Evolutionary conservation across 106 monocot species (phyloP).

Genomic region (Platanthera zijinensis): DNA sequence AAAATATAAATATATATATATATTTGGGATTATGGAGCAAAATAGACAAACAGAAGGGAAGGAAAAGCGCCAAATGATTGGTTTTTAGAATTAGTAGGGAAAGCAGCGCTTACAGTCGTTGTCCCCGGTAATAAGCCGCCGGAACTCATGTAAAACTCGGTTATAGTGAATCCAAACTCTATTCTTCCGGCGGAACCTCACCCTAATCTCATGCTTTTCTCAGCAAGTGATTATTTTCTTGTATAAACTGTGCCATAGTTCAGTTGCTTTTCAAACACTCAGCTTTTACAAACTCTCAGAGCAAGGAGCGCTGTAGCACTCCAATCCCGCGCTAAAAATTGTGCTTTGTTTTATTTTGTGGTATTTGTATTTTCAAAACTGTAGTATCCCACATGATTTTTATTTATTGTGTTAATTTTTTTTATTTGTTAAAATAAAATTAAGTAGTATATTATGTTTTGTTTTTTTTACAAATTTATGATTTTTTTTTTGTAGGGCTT

Average conservation of each 20-base stretch:
- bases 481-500: too few relatives aligned
- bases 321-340: too few relatives aligned
- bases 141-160: background rate
- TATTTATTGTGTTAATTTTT: too few relatives aligned
- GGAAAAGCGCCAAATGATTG: background rate
- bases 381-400: too few relatives aligned
- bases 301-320: too few relatives aligned
- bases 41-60: background rate
- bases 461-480: too few relatives aligned
- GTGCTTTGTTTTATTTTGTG: too few relatives aligned
- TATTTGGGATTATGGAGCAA: background rate
- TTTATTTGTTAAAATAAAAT: too few relatives aligned
- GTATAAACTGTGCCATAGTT: background rate
- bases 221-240: background rate
- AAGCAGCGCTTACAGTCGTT: background rate
- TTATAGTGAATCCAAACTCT: background rate
- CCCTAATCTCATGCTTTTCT: background rate
- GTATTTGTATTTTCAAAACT: too few relatives aligned
- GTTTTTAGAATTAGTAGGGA: background rate
- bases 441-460: too few relatives aligned
- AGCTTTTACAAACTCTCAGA: too few relatives aligned
- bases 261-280: background rate
- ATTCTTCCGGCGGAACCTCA: background rate
- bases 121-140: background rate
- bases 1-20: too few relatives aligned